Percentiles rank a stretch among this genome's conserved stretches.
Evolutionary conservation across 2,329 filamentous ascomycete genomes (phyloP).

Genomic region (Fusarium falciforme): DNA sequence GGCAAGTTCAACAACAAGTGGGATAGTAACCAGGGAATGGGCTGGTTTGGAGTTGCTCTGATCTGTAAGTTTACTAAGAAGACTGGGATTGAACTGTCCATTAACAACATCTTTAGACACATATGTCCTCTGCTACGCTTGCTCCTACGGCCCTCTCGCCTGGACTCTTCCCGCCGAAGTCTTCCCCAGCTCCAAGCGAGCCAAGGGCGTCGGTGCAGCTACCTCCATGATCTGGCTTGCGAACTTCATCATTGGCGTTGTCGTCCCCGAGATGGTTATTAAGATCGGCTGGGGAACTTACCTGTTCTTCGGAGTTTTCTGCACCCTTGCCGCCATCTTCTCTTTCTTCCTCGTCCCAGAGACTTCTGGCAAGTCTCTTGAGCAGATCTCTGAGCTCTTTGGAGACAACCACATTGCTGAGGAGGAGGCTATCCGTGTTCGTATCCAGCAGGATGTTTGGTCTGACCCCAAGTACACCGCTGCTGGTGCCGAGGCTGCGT

Average conservation of each 20-base stretch:
- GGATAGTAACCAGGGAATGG: conserved; percentile 22
- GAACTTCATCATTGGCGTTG: conserved; percentile 57
- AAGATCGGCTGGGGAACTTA: conserved; percentile 61
- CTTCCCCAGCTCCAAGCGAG: conserved; percentile 49
- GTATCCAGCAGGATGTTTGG: conserved; percentile 21
- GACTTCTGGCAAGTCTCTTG: conserved; percentile 29
- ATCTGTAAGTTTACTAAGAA: conserved; percentile 18
- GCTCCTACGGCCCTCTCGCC: conserved; percentile 48
- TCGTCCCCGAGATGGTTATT: conserved; percentile 65
- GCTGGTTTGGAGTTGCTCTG: conserved; percentile 28
- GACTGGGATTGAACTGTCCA: rapidly evolving
- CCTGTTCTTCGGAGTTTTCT: conserved; percentile 66
- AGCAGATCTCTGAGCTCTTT: conserved; percentile 37
- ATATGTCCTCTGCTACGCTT: conserved; percentile 44
- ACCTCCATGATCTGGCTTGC: conserved; percentile 51
- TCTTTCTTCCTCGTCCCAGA: conserved; percentile 38
- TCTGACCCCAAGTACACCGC: background rate
- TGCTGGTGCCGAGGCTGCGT: background rate
- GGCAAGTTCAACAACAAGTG: conserved; percentile 28
- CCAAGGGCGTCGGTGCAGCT: conserved; percentile 51
- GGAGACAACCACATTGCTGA: conserved; percentile 14
- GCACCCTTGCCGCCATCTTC: conserved; percentile 57
- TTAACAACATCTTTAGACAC: background rate
- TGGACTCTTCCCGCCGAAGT: conserved; percentile 53
- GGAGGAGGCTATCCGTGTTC: conserved; percentile 25